Evolutionary conservation across 2,329 filamentous ascomycete genomes (phyloP).

Genomic region (Paradendryphiella salina): DNA sequence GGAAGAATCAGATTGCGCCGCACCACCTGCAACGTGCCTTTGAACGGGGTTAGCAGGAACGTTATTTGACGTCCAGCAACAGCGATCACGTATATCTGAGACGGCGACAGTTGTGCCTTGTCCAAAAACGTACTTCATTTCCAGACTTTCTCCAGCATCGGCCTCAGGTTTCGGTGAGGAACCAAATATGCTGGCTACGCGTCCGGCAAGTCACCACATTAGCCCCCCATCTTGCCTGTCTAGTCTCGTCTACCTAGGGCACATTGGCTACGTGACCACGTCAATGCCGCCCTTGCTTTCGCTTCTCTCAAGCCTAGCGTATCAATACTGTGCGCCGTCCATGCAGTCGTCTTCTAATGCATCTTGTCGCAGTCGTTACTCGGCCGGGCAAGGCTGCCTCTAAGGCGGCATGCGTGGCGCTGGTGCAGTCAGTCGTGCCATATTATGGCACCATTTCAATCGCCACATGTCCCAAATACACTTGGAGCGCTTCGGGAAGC

Average conservation of each 20-base stretch:
- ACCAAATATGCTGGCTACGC: constrained; percentile 1
- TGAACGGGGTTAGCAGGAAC: constrained; percentile 20
- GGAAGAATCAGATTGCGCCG: constrained; percentile 17
- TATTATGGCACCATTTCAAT: neutral
- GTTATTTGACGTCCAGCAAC: constrained; percentile 17
- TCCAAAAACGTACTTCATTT: constrained; percentile 16
- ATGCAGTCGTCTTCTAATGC: constrained; percentile 6
- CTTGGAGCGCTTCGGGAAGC: neutral
- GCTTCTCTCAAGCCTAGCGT: constrained; percentile 6
- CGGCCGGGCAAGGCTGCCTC: neutral
- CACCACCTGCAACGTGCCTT: constrained; percentile 17
- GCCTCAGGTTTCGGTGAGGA: constrained; percentile 20
- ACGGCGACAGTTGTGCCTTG: constrained; percentile 23
- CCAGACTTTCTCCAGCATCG: neutral
- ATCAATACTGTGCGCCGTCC: constrained; percentile 4
- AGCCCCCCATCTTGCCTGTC: constrained; percentile 4
- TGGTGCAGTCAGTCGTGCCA: constrained; percentile 2
- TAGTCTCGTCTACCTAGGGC: too few relatives aligned
- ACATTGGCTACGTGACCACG: neutral
- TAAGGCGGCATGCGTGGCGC: neutral
- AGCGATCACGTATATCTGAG: constrained; percentile 26
- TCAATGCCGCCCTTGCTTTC: constrained; percentile 7
- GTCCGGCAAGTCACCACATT: neutral
- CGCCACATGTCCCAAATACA: neutral
- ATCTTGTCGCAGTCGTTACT: neutral